These are phyloP conservation scores for Vaucheria bursata DNA, from an alignment of 352 stramenopile genomes.

Conservation along the genomic window DNA sequence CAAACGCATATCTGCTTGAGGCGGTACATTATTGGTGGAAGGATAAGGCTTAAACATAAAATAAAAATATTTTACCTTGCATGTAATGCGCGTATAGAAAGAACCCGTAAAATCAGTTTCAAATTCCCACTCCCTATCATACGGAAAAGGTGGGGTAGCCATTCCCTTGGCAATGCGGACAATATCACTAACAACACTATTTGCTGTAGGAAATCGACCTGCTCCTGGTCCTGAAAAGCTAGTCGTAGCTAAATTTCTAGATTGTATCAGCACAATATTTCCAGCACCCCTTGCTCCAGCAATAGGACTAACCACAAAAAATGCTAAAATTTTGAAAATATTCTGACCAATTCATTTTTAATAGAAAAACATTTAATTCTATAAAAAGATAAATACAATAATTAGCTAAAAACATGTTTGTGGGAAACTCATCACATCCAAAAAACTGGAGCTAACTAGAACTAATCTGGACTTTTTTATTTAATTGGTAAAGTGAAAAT, in stretches of 20 bases:
- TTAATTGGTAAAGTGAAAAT: too few species aligned
- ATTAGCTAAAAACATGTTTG: too few species aligned
- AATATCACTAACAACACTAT: constrained; percentile 89
- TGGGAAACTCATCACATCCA: too few species aligned
- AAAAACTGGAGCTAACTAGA: too few species aligned
- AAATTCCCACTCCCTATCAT: constrained; percentile 53
- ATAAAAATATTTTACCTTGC: too few species aligned
- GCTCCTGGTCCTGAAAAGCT: constrained; percentile 82
- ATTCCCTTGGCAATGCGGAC: constrained; percentile 76
- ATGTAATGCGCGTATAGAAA: constrained; percentile 43
- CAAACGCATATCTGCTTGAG: too few species aligned
- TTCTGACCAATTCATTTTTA: too few species aligned
- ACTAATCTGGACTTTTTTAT: too few species aligned
- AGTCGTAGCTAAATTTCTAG: constrained; percentile 72
- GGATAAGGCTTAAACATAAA: too few species aligned
- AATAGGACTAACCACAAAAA: constrained; percentile 63
- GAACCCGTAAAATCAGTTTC: constrained; percentile 31
- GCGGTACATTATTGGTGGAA: too few species aligned
- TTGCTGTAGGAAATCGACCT: constrained; percentile 85
- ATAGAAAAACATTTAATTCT: too few species aligned
- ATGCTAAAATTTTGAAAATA: background rate
- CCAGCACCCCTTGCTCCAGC: constrained; percentile 69
- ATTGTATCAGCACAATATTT: constrained; percentile 74
- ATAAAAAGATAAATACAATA: too few species aligned
- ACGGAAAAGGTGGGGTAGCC: constrained; percentile 66